Evolutionary conservation across 257 asterid species (phyloP).

Genomic region (Solanum etuberosum): DNA sequence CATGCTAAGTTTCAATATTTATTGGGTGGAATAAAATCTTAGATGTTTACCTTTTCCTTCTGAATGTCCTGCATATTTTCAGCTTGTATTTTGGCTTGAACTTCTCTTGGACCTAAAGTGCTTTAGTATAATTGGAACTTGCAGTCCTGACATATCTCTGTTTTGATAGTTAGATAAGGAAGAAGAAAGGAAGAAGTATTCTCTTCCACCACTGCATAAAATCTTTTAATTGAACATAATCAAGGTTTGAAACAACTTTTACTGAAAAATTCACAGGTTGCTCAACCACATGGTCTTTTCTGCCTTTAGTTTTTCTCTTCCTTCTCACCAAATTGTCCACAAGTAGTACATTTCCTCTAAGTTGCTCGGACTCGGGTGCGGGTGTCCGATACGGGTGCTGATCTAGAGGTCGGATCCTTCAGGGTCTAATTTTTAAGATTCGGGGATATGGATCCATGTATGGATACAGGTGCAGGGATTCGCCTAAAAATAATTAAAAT

Average conservation of each 20-base stretch:
- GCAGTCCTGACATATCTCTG: not conserved
- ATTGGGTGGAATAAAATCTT: not conserved
- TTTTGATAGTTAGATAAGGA: not conserved
- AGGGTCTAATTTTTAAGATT: too few relatives aligned
- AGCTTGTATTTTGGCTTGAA: not conserved
- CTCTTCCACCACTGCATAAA: not conserved
- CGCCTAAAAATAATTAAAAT: too few relatives aligned
- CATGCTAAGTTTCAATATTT: not conserved
- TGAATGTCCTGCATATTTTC: not conserved
- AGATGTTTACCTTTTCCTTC: not conserved
- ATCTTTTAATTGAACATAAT: not conserved
- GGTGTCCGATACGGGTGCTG: too few relatives aligned
- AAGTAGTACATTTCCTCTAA: not conserved
- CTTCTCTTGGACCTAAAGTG: not conserved
- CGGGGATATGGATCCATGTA: too few relatives aligned
- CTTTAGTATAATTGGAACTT: not conserved
- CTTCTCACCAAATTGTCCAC: not conserved
- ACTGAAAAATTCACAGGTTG: not conserved
- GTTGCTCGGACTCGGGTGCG: too few relatives aligned
- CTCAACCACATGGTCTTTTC: not conserved
- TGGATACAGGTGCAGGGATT: too few relatives aligned
- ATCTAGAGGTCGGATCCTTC: too few relatives aligned
- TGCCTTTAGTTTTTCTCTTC: not conserved
- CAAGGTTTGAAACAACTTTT: not conserved
- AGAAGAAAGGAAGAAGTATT: not conserved